A percentile compares a stretch with the other conserved stretches of the same genome.
Evolutionary conservation across 768 basidiomycete genomes (phyloP).

Genomic region (Kwoniella sp.): DNA sequence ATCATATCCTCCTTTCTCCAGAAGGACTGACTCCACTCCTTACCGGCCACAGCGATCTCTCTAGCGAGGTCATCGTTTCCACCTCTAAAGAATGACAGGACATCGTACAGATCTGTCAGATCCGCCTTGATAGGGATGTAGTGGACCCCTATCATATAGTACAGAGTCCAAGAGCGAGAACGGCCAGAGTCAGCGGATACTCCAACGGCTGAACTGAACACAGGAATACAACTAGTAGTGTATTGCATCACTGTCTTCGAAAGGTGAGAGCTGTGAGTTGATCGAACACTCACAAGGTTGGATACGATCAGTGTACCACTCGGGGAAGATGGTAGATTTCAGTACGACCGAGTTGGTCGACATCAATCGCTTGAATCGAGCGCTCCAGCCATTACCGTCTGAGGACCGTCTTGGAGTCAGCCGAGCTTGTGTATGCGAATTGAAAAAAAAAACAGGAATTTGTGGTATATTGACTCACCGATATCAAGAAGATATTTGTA

Average conservation of each 20-base stretch:
- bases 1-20: constrained; percentile 56
- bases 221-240: too few species aligned
- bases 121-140: constrained; percentile 57
- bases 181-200: not conserved
- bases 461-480: constrained; percentile 24
- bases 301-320: constrained; percentile 42
- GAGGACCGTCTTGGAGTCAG: not conserved
- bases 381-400: constrained; percentile 57
- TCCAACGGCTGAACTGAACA: too few species aligned
- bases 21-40: constrained; percentile 53
- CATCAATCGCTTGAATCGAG: constrained; percentile 56
- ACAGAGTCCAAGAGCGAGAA: not conserved
- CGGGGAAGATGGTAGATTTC: constrained; percentile 55
- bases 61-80: constrained; percentile 56
- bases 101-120: constrained; percentile 57
- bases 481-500: constrained; percentile 55
- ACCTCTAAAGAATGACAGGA: constrained; percentile 49
- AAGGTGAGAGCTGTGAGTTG: too few species aligned
- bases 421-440: not conserved
- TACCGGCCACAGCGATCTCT: constrained; percentile 55
- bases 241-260: too few species aligned
- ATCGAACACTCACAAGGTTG: constrained; percentile 40
- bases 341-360: constrained; percentile 50
- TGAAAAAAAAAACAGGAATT: not conserved
- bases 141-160: constrained; percentile 35